Evolutionary conservation across 2,329 filamentous ascomycete genomes (phyloP).

Genomic region (Ilyonectria robusta): DNA sequence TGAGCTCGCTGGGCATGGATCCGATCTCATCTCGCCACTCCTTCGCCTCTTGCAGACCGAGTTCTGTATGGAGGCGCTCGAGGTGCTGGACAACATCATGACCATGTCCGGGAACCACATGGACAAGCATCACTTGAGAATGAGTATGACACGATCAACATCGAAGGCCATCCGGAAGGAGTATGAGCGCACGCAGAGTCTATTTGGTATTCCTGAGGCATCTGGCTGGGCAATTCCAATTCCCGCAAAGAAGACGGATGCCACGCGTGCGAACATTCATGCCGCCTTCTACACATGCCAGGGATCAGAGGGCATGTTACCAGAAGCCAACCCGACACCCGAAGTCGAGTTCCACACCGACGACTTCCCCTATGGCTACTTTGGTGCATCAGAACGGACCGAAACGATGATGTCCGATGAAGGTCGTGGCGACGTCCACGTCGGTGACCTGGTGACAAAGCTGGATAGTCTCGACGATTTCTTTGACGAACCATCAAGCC

Average conservation of each 20-base stretch:
- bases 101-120: conserved; percentile 92
- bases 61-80: conserved; percentile 91
- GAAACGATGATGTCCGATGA: conserved; percentile 96
- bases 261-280: conserved; percentile 92
- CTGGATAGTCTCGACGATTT: conserved; percentile 86
- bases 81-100: conserved; percentile 95
- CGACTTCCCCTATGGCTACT: conserved; percentile 87
- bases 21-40: conserved; percentile 94
- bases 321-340: conserved; percentile 78
- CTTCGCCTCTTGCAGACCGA: conserved; percentile 92
- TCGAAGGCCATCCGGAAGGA: conserved; percentile 91
- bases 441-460: conserved; percentile 84
- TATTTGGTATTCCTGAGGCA: conserved; percentile 96
- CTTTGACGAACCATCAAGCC: conserved; percentile 78
- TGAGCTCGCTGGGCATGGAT: conserved; percentile 90
- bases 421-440: conserved; percentile 75
- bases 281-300: conserved; percentile 96
- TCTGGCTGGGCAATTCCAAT: conserved; percentile 97
- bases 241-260: conserved; percentile 89
- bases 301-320: conserved; percentile 70
- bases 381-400: conserved; percentile 79
- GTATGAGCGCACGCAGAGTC: conserved; percentile 92
- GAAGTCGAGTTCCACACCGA: conserved; percentile 95
- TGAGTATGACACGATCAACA: conserved; percentile 96
- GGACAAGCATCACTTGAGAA: conserved; percentile 93